Base-by-base conservation (phyloP, 306 rosid species). In the Dalbergia cochinchinensis region DNA sequence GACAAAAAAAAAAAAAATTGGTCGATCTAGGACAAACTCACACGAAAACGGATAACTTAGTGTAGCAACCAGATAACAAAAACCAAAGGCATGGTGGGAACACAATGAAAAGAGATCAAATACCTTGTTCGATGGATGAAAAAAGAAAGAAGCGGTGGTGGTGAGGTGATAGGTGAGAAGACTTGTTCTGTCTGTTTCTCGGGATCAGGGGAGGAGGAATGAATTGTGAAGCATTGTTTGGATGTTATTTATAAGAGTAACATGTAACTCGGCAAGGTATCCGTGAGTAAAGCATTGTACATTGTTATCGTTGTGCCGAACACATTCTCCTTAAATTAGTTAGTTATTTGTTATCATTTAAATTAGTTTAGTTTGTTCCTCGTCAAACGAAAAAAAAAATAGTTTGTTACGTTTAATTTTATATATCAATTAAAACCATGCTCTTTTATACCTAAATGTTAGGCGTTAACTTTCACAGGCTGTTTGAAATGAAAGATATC, bases 11-110 rank as follows among this genome's bases (percentile, higher is more conserved):
- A 22, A 0, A 37, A 4, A 50, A 37, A 31, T 66, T 68, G 62
- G 65, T 83, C 82, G 86, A 91, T 86, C 91, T 63, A 78, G 15
- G 42, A 31, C 5, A 53, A 74, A 39, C n/a, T n/a, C n/a, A n/a
- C n/a, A n/a, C n/a, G n/a, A n/a, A n/a, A n/a, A n/a, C n/a, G n/a
- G n/a, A n/a, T n/a, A n/a, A n/a, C n/a, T n/a, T n/a, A n/a, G n/a
- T n/a, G n/a, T n/a, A n/a, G n/a, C n/a, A n/a, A n/a, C n/a, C n/a
- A n/a, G n/a, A n/a, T n/a, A n/a, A n/a, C n/a, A n/a, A n/a, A n/a
- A n/a, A n/a, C n/a, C n/a, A n/a, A n/a, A n/a, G n/a, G n/a, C n/a
- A 60, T 33, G 6, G 60, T 1, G 3, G 16, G 13, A 5, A 50
- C 20, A 48, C 14, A 13, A 14, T 4, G 9, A 41, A 45, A 13